Evolutionary conservation across 768 basidiomycete species (phyloP).

Genomic region (Jaapia argillacea): DNA sequence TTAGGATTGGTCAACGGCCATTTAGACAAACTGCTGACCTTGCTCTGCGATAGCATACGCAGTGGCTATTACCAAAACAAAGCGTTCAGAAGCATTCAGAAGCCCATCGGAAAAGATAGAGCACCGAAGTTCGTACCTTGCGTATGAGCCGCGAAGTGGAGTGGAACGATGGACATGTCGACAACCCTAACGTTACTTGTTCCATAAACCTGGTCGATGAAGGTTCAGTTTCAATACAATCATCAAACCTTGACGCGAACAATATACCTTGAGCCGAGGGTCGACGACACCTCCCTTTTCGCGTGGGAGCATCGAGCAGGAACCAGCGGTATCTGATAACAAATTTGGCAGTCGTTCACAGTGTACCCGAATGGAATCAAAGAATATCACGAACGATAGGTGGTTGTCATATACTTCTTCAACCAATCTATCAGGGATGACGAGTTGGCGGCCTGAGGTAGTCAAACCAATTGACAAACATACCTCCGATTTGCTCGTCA

Average conservation of each 20-base stretch:
- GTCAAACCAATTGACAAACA: background rate
- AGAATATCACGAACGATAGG: slow-evolving; percentile 9
- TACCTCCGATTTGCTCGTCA: slow-evolving; percentile 16
- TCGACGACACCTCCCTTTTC: slow-evolving; percentile 12
- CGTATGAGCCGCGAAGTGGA: slow-evolving; percentile 28
- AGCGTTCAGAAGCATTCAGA: background rate
- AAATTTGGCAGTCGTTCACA: slow-evolving; percentile 3
- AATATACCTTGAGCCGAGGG: slow-evolving; percentile 3
- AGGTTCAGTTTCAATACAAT: background rate
- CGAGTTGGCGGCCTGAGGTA: background rate
- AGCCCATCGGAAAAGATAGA: background rate
- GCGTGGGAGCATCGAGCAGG: slow-evolving; percentile 7
- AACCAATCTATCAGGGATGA: slow-evolving; percentile 8
- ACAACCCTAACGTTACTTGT: slow-evolving; percentile 36
- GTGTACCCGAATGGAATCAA: background rate
- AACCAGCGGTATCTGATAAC: slow-evolving; percentile 4
- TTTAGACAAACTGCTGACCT: background rate
- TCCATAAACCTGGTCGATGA: slow-evolving; percentile 22
- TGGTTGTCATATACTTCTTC: slow-evolving; percentile 10
- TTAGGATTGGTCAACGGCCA: background rate
- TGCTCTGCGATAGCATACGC: slow-evolving; percentile 10
- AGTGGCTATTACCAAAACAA: slow-evolving; percentile 5
- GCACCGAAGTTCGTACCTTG: slow-evolving; percentile 9
- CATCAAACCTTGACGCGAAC: background rate
- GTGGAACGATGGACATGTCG: slow-evolving; percentile 32